These are phyloP conservation scores for Cadophora sp. DNA, from an alignment of 2,329 filamentous ascomycete species.

Conservation along the genomic window DNA sequence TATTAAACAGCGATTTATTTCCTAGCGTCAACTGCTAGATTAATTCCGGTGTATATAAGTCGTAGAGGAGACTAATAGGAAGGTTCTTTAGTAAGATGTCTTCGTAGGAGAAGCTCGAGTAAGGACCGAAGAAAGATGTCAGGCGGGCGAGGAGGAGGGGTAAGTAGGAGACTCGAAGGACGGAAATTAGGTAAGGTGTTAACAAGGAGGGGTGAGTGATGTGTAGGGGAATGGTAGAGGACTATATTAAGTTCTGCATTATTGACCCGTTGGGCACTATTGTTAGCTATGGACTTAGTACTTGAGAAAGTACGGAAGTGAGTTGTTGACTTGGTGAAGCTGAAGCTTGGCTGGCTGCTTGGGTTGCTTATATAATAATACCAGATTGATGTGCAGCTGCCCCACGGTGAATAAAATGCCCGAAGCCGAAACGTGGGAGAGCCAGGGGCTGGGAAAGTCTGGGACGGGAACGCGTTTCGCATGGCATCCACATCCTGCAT, in stretches of 20 bases:
- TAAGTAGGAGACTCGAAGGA: conserved; percentile 71
- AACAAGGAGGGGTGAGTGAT: conserved; percentile 42
- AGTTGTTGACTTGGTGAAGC: conserved; percentile 9
- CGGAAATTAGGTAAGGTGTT: conserved; percentile 55
- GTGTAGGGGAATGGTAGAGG: conserved; percentile 43
- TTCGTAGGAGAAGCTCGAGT: conserved; percentile 66
- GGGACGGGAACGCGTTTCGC: conserved; percentile 10
- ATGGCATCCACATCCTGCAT: background rate
- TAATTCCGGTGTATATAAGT: conserved; percentile 61
- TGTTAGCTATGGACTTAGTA: background rate
- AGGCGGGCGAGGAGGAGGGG: conserved; percentile 68
- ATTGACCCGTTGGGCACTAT: background rate
- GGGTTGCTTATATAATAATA: background rate
- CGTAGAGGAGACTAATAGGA: conserved; percentile 71
- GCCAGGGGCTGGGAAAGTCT: background rate
- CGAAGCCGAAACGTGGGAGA: background rate
- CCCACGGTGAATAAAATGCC: too few species aligned
- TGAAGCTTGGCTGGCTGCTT: background rate
- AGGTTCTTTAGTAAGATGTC: conserved; percentile 74
- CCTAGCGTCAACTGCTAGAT: conserved; percentile 69
- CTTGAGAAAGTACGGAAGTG: background rate
- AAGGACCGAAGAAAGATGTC: conserved; percentile 68
- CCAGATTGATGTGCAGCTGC: too few species aligned
- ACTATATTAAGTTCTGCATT: conserved; percentile 44
- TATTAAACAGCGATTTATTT: conserved; percentile 59